A percentile compares a stretch with the other conserved stretches of the same genome.
Conservation (phyloP, 202 grass and related monocot genomes). For the Elaeis oleifera region DNA sequence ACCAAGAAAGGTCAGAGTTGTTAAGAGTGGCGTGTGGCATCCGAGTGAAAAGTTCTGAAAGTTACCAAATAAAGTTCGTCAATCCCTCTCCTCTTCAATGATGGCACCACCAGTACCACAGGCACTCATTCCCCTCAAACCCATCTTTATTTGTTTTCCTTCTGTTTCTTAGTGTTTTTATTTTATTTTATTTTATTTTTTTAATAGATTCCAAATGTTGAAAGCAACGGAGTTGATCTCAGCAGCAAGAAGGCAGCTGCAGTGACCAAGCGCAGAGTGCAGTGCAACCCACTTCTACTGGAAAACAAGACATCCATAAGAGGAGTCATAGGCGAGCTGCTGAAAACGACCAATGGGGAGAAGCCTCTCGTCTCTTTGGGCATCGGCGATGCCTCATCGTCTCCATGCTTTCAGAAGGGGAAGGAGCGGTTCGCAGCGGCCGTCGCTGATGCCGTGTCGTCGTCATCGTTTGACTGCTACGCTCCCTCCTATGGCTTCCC, state of each 20-base stretch:
- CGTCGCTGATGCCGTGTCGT: slow-evolving; percentile 31
- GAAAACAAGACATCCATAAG: slow-evolving; percentile 62
- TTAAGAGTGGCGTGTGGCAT: too few species aligned
- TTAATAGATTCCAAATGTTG: too few species aligned
- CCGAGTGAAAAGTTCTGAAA: too few species aligned
- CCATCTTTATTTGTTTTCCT: too few species aligned
- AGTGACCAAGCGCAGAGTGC: slow-evolving; percentile 1
- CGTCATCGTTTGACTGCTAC: slow-evolving; percentile 66
- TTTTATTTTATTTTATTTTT: too few species aligned
- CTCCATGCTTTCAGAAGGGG: slow-evolving; percentile 60
- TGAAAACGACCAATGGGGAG: slow-evolving; percentile 7
- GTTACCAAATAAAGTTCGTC: too few species aligned
- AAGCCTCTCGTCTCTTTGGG: slow-evolving; percentile 69
- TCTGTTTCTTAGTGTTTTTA: too few species aligned
- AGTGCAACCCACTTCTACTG: slow-evolving; percentile 63
- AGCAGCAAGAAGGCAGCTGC: not conserved
- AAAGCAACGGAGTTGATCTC: too few species aligned
- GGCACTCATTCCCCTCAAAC: too few species aligned
- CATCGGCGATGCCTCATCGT: slow-evolving; percentile 64
- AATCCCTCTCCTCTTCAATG: too few species aligned
- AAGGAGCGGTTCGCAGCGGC: slow-evolving; percentile 44
- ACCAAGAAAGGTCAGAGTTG: too few species aligned
- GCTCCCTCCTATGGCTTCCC: slow-evolving; percentile 61
- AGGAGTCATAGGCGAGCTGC: slow-evolving; percentile 51
- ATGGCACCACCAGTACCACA: too few species aligned